Conservation (phyloP, 345 rosid genomes). For the Hypericum androsaemum region DNA sequence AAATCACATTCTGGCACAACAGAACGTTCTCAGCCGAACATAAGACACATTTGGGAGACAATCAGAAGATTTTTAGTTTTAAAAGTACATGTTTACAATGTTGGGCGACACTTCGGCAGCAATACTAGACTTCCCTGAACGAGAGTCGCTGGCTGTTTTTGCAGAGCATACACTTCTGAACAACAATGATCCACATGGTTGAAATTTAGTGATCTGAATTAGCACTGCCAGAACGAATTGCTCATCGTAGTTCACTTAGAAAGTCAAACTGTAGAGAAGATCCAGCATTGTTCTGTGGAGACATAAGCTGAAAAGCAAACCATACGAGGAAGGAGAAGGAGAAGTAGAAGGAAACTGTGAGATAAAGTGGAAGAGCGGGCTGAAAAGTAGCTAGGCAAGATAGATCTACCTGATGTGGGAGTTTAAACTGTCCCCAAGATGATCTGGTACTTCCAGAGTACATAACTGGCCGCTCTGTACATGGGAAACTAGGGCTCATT, state of each 20-base stretch:
- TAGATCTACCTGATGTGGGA: constrained; percentile 54
- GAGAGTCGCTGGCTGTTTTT: no score
- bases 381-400: not conserved
- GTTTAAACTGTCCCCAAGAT: constrained; percentile 40
- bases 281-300: constrained; percentile 23
- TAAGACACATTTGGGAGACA: no score
- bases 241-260: constrained; percentile 43
- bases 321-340: constrained; percentile 2
- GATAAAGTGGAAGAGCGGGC: not conserved
- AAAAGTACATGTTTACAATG: no score
- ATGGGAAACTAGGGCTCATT: constrained; percentile 4
- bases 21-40: no score
- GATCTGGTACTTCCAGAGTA: constrained; percentile 40
- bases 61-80: no score
- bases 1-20: no score
- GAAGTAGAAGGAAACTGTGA: not conserved
- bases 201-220: constrained; percentile 20
- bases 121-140: no score
- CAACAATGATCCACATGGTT: no score
- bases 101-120: no score
- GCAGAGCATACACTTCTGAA: no score
- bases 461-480: constrained; percentile 51
- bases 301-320: constrained; percentile 27
- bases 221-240: constrained; percentile 28
- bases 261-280: constrained; percentile 42